A percentile compares a stretch with the other conserved stretches of the same genome.
These are phyloP conservation scores for Phytophthora multivora DNA, from an alignment of 352 stramenopile genomes.

Conservation along the genomic window DNA sequence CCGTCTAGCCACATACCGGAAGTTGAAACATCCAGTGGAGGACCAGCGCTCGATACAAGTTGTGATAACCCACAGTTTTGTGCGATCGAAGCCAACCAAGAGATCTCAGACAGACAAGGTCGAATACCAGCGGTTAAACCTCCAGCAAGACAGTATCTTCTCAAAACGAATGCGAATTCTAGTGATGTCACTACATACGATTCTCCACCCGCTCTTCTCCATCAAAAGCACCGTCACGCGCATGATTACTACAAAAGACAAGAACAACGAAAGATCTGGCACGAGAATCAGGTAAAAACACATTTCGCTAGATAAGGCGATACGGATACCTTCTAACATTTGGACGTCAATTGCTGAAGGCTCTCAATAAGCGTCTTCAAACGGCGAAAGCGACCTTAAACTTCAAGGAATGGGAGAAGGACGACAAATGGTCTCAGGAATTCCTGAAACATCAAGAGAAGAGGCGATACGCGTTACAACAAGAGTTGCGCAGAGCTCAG, in stretches of 20 bases:
- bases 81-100: constrained; percentile 20
- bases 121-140: constrained; percentile 21
- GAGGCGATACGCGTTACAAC: constrained; percentile 49
- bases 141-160: constrained; percentile 5
- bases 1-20: constrained; percentile 1
- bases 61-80: constrained; percentile 1
- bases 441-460: constrained; percentile 67
- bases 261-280: constrained; percentile 72
- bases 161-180: background rate
- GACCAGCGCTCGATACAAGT: constrained; percentile 4
- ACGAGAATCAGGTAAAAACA: constrained; percentile 65
- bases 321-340: background rate
- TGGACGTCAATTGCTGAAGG: constrained; percentile 15
- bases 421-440: constrained; percentile 74
- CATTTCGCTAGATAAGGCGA: background rate
- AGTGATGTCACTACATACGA: constrained; percentile 26
- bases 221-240: constrained; percentile 19
- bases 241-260: constrained; percentile 71
- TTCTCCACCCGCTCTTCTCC: constrained; percentile 12
- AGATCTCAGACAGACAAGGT: constrained; percentile 6
- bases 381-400: constrained; percentile 71
- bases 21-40: background rate
- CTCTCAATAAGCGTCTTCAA: constrained; percentile 62
- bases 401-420: constrained; percentile 73
- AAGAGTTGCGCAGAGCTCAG: constrained; percentile 57